A percentile compares a stretch with the other conserved stretches of the same genome.
These are phyloP conservation scores for Sugiyamaella qingdaonensis DNA, from an alignment of 805 yeast genomes.

Conservation along the genomic window DNA sequence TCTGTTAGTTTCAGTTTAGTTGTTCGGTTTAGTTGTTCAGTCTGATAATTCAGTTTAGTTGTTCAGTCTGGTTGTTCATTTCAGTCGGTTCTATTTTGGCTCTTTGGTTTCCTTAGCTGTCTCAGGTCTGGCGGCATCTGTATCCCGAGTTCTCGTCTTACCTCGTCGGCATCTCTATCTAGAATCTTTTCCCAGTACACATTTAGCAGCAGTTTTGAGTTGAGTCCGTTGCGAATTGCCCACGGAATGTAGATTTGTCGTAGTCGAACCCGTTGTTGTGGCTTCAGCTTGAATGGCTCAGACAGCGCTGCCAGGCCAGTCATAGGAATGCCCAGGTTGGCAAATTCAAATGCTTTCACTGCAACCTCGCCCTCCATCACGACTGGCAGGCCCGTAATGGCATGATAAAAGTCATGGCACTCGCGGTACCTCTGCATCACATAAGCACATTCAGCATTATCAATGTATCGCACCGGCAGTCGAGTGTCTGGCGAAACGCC, in stretches of 20 bases:
- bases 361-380: slow-evolving; percentile 96
- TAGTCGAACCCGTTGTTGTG: slow-evolving; percentile 59
- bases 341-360: slow-evolving; percentile 85
- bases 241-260: slow-evolving; percentile 76
- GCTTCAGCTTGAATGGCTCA: slow-evolving; percentile 75
- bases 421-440: slow-evolving; percentile 93
- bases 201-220: slow-evolving; percentile 72
- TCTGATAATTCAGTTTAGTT: too few species aligned
- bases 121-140: slow-evolving; percentile 78
- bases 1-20: too few species aligned
- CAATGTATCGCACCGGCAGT: slow-evolving; percentile 80
- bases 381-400: slow-evolving; percentile 84
- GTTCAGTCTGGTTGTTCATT: too few species aligned
- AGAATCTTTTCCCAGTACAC: slow-evolving; percentile 89
- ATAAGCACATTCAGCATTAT: slow-evolving; percentile 85
- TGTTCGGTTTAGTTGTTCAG: too few species aligned
- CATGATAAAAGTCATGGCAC: slow-evolving; percentile 95
- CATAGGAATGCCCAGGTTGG: slow-evolving; percentile 92
- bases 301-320: slow-evolving; percentile 88
- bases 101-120: slow-evolving; percentile 43
- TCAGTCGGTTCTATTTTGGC: not conserved
- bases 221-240: slow-evolving; percentile 72
- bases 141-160: slow-evolving; percentile 69
- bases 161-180: slow-evolving; percentile 64
- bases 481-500: slow-evolving; percentile 93